Conservation (phyloP, 2,329 filamentous ascomycete species). For the Allantophomopsis cytisporea region DNA sequence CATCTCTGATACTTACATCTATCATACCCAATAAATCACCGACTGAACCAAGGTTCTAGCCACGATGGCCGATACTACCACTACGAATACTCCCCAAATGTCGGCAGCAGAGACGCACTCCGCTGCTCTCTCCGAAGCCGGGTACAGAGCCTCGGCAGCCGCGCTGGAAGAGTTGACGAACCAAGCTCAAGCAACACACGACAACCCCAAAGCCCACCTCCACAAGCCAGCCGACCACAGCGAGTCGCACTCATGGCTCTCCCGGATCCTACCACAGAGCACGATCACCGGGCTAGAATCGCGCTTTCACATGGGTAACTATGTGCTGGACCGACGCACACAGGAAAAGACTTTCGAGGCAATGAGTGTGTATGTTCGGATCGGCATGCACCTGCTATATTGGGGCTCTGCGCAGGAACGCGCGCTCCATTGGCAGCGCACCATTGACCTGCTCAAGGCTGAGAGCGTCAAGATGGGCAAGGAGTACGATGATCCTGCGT, state of each 20-base stretch:
- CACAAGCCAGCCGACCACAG: constrained; percentile 5
- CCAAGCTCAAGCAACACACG: constrained; percentile 3
- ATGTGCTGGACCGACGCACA: constrained; percentile 24
- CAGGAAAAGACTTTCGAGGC: constrained; percentile 24
- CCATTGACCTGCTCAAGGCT: constrained; percentile 18
- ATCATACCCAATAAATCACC: too few relatives aligned
- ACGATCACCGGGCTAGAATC: constrained; percentile 19
- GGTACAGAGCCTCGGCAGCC: constrained; percentile 4
- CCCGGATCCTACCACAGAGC: constrained; percentile 7
- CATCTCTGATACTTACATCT: too few relatives aligned
- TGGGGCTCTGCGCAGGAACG: constrained; percentile 24
- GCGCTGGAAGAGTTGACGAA: constrained; percentile 5
- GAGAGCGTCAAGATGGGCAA: constrained; percentile 25
- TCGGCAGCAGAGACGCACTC: too few relatives aligned
- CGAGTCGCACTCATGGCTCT: constrained; percentile 8
- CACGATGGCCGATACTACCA: too few relatives aligned
- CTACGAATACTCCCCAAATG: too few relatives aligned
- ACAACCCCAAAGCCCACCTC: constrained; percentile 3
- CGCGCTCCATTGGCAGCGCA: constrained; percentile 20
- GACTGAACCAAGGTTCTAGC: too few relatives aligned
- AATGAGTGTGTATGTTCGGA: constrained; percentile 26
- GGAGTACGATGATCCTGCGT: constrained; percentile 23
- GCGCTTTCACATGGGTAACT: constrained; percentile 25
- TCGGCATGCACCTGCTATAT: constrained; percentile 28
- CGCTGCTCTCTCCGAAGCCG: constrained; percentile 3